phyloP scores from a whole-genome alignment of 2,329 filamentous ascomycete species.

The Botrytis aclada region DNA sequence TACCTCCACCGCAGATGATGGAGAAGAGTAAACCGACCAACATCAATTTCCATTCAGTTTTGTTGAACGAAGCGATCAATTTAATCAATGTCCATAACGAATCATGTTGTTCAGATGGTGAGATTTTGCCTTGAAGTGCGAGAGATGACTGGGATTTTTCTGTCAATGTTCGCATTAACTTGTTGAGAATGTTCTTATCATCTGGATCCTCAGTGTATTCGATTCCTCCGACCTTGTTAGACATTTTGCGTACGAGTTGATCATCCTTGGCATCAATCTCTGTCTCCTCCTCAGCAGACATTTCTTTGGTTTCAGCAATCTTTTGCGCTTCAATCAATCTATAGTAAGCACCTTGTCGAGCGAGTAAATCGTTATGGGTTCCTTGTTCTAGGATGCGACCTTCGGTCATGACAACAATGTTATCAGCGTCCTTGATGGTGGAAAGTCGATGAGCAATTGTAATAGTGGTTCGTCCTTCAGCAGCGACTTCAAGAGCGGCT shows the following conservation, averaged over 20 bases:
- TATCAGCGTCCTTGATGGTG: constrained; percentile 90
- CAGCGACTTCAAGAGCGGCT: constrained; percentile 81
- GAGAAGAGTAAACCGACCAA: constrained; percentile 68
- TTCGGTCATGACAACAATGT: constrained; percentile 88
- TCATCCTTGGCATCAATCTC: constrained; percentile 50
- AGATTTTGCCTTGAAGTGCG: constrained; percentile 56
- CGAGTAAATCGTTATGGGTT: constrained; percentile 76
- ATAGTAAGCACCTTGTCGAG: constrained; percentile 69
- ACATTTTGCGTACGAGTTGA: constrained; percentile 48
- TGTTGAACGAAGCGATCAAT: constrained; percentile 78
- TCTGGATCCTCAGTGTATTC: constrained; percentile 55
- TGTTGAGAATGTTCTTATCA: constrained; percentile 55
- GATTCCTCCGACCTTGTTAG: constrained; percentile 40
- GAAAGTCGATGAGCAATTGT: constrained; percentile 94
- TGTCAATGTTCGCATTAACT: constrained; percentile 54
- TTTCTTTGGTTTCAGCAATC: constrained; percentile 61
- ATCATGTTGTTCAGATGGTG: constrained; percentile 57
- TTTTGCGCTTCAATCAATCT: constrained; percentile 86
- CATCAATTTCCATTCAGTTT: constrained; percentile 68
- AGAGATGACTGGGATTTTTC: constrained; percentile 66
- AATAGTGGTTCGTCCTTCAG: constrained; percentile 86
- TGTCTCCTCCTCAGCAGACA: constrained; percentile 51
- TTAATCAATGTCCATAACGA: constrained; percentile 72
- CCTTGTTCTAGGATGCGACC: constrained; percentile 92
- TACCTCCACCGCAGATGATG: constrained; percentile 75